Conservation (phyloP, 73 alveolate species). For the Paramecium sexaurelia region DNA sequence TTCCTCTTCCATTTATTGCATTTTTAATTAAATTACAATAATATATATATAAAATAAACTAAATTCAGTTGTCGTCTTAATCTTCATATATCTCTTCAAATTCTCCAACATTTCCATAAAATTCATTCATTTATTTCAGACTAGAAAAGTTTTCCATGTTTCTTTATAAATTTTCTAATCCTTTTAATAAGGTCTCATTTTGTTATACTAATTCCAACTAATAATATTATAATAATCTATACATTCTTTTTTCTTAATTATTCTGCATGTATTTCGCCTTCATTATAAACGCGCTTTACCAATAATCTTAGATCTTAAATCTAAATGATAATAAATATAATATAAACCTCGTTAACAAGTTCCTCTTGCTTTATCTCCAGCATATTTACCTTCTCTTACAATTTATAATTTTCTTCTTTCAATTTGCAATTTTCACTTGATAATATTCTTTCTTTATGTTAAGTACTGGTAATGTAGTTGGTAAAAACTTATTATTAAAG, state of each 20-base stretch:
- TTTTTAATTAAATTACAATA: neutral
- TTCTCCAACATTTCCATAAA: neutral
- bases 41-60: neutral
- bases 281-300: slow-evolving; percentile 16
- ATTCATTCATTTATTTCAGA: neutral
- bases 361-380: slow-evolving; percentile 8
- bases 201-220: neutral
- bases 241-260: neutral
- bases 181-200: neutral
- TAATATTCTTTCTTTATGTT: neutral
- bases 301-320: neutral
- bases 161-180: neutral
- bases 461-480: neutral
- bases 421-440: neutral
- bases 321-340: neutral
- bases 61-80: neutral
- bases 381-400: neutral
- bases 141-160: neutral
- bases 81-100: neutral
- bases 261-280: neutral
- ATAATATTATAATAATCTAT: neutral
- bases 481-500: neutral
- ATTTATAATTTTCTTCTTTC: slow-evolving; percentile 1
- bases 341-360: slow-evolving; percentile 27
- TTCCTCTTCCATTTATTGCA: slow-evolving; percentile 16